Evolutionary conservation across 441 rosid genomes (phyloP).

Genomic region (Aquilaria agallochum): DNA sequence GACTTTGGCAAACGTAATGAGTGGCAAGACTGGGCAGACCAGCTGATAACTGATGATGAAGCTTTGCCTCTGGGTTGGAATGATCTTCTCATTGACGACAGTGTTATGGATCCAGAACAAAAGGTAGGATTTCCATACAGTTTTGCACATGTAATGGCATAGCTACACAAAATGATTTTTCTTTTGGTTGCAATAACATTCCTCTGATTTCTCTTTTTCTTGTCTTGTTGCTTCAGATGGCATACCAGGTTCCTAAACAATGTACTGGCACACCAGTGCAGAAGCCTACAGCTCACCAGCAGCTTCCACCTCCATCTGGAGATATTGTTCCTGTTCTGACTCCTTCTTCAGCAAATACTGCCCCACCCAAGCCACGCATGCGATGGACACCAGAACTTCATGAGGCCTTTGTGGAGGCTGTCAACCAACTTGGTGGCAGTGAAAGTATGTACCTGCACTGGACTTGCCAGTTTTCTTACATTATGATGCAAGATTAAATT

Average conservation of each 20-base stretch:
- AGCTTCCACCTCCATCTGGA: constrained; percentile 49
- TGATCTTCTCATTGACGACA: constrained; percentile 59
- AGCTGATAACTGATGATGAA: constrained; percentile 76
- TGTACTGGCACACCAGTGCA: constrained; percentile 24
- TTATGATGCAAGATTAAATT: constrained; percentile 9
- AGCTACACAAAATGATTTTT: constrained; percentile 2
- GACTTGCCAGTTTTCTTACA: constrained; percentile 4
- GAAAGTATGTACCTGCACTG: constrained; percentile 47
- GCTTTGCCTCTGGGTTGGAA: constrained; percentile 67
- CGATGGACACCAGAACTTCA: constrained; percentile 93
- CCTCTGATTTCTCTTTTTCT: constrained; percentile 18
- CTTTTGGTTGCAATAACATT: constrained; percentile 1
- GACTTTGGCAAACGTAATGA: constrained; percentile 58
- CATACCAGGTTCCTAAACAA: constrained; percentile 36
- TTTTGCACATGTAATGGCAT: constrained; percentile 9
- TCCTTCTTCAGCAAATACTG: constrained; percentile 45
- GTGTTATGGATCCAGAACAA: constrained; percentile 44
- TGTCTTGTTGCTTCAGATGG: constrained; percentile 36
- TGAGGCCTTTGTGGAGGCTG: constrained; percentile 89
- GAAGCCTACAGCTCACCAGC: constrained; percentile 32
- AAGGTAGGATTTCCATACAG: constrained; percentile 47
- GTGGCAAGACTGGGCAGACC: constrained; percentile 99
- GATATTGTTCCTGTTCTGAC: constrained; percentile 43
- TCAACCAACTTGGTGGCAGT: constrained; percentile 79
- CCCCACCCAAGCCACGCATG: constrained; percentile 70